Evolutionary conservation across 2,329 filamentous ascomycete genomes (phyloP).

Genomic region (Fusarium albidum): DNA sequence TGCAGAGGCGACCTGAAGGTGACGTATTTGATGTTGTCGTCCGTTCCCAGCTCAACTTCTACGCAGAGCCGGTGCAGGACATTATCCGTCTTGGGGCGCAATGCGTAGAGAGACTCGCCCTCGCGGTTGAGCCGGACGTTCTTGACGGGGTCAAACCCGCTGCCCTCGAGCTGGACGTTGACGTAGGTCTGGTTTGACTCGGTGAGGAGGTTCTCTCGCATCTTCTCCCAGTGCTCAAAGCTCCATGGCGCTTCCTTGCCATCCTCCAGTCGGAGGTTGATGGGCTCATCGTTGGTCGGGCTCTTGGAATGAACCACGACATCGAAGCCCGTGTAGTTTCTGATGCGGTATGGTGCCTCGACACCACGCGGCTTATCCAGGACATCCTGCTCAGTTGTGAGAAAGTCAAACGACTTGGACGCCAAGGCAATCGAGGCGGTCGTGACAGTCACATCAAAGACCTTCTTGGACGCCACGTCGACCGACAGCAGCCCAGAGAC

Average conservation of each 20-base stretch:
- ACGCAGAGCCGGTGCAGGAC: conserved; percentile 90
- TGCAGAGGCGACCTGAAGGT: conserved; percentile 91
- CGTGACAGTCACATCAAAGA: conserved; percentile 90
- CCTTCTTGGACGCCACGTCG: conserved; percentile 88
- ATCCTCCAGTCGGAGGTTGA: conserved; percentile 81
- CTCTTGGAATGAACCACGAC: conserved; percentile 84
- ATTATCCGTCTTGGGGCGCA: conserved; percentile 86
- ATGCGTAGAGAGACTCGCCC: conserved; percentile 88
- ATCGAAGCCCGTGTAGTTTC: conserved; percentile 95
- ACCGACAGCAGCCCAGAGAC: conserved; percentile 80
- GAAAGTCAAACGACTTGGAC: conserved; percentile 91
- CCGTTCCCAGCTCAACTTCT: conserved; percentile 83
- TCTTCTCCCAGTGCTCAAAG: conserved; percentile 96
- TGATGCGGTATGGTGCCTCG: conserved; percentile 91
- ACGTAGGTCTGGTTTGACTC: conserved; percentile 84
- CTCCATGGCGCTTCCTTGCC: conserved; percentile 94
- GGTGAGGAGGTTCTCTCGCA: conserved; percentile 89
- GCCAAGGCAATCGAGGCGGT: conserved; percentile 92
- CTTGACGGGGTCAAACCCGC: conserved; percentile 89
- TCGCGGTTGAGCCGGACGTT: conserved; percentile 93
- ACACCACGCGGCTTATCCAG: conserved; percentile 90
- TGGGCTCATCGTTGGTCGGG: conserved; percentile 68
- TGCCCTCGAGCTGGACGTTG: conserved; percentile 85
- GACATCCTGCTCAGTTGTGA: conserved; percentile 85
- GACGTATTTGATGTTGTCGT: conserved; percentile 96